A percentile compares a stretch with the other conserved stretches of the same genome.
phyloP scores from a whole-genome alignment of 371 early-diverging fungal genomes.

The Mucor lusitanicus region DNA sequence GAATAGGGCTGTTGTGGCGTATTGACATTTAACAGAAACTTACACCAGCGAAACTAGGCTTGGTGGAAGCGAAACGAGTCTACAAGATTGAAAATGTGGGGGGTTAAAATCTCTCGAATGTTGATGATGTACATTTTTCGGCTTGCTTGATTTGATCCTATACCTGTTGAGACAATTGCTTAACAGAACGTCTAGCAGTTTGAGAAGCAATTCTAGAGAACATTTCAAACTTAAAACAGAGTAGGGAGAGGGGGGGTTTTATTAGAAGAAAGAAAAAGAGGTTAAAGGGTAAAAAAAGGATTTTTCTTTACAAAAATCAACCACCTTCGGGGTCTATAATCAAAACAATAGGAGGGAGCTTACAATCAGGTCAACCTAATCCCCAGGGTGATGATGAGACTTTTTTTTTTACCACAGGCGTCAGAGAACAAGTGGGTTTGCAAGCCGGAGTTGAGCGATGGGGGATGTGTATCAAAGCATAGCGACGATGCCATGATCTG shows the following conservation, averaged over 20 bases:
- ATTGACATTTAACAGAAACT: not conserved
- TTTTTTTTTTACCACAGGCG: not conserved
- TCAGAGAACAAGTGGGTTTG: not conserved
- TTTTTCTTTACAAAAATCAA: conserved; percentile 2
- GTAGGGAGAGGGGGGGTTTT: conserved; percentile 13
- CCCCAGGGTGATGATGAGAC: conserved; percentile 3
- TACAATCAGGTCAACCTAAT: conserved; percentile 1
- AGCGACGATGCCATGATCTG: not conserved
- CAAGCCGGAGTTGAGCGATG: not conserved
- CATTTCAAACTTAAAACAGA: conserved; percentile 15
- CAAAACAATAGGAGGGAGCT: conserved; percentile 1
- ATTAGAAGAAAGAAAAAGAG: conserved; percentile 9
- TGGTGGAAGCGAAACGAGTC: conserved; percentile 54
- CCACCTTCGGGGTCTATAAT: conserved; percentile 7
- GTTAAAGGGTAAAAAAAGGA: not conserved
- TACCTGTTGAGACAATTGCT: conserved; percentile 18
- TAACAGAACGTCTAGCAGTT: conserved; percentile 25
- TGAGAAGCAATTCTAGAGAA: conserved; percentile 28
- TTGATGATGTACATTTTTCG: not conserved
- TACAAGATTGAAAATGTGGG: conserved; percentile 12
- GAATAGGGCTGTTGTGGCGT: not conserved
- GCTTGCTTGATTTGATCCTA: not conserved
- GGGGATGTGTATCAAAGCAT: not conserved
- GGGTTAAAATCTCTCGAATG: not conserved
- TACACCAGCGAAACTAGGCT: conserved; percentile 27